Base-by-base conservation (phyloP, 148 eudicot genomes). In the Camellia granthamiana region DNA sequence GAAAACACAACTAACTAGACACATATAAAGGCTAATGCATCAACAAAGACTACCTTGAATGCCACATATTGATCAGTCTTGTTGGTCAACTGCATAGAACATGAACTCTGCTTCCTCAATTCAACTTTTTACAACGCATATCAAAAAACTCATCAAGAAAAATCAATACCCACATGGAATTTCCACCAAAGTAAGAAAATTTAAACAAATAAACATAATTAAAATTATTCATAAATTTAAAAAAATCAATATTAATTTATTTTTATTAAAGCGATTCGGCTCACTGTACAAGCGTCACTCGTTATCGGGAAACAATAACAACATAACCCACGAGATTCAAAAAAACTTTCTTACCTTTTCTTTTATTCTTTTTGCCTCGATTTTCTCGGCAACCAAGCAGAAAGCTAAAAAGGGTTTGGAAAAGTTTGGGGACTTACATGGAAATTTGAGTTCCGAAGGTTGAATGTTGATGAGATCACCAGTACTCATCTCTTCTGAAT, bases 391-490 rank as follows among this genome's bases (percentile, higher is more conserved):
- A 64, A 23, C 72, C 46, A 77, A 77, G 23, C 61, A 77, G 18
- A 49, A 15, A 65, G 21, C 49, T 6, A 38, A 66, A 68, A 78
- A 62, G 47, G 23, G 46, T 2, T 23, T 77, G 11, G 47, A 44
- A 16, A 61, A 81, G 43, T 75, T 23, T 0, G 30, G 83, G 74
- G 44, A 79, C 90, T 88, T 84, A 92, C 96, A 90, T 19, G 88
- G 84, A 77, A 92, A 92, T 84, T 88, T 90, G 74, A 92, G 90
- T 81, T 92, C 96, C 6, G 87, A 69, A 21, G 96, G 96, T 7
- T 89, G 92, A 79, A 92, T 82, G 54, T 87, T 79, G 62, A 92
- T 81, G 61, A 89, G 89, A 82, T 90, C 96, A 18, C 91, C 93
- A 73, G 90, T 88, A 77, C 80, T 89, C 93, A 88, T 90, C 79